phyloP scores from a whole-genome alignment of 2,329 filamentous ascomycete species.

The Hymenoscyphus repandus region DNA sequence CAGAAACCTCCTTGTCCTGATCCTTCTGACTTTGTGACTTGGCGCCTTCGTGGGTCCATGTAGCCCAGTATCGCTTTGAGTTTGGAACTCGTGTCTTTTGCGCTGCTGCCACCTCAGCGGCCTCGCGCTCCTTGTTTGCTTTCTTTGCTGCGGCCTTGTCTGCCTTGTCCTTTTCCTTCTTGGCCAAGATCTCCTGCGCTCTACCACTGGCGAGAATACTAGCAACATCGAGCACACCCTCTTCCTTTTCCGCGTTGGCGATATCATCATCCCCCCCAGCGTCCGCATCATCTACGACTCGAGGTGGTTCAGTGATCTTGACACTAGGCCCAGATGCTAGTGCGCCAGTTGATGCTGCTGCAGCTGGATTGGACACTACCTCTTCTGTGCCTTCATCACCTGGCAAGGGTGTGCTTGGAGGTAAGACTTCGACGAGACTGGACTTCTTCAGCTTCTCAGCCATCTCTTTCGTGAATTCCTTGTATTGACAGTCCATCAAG shows the following conservation, averaged over 20 bases:
- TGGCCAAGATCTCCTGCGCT: constrained; percentile 75
- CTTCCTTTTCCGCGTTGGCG: constrained; percentile 45
- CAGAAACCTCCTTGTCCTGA: constrained; percentile 31
- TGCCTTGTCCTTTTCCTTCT: constrained; percentile 75
- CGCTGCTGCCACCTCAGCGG: constrained; percentile 42
- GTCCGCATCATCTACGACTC: constrained; percentile 17
- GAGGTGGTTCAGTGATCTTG: constrained; percentile 29
- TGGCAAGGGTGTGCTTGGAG: constrained; percentile 44
- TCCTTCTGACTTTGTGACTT: constrained; percentile 35
- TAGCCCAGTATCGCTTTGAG: constrained; percentile 61
- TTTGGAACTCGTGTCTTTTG: constrained; percentile 63
- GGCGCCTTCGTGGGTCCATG: constrained; percentile 64
- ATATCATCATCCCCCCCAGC: constrained; percentile 32
- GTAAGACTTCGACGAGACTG: constrained; percentile 60
- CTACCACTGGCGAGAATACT: constrained; percentile 77
- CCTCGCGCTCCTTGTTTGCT: constrained; percentile 50
- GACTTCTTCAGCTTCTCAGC: constrained; percentile 66
- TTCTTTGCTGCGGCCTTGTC: constrained; percentile 59
- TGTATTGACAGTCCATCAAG: constrained; percentile 51
- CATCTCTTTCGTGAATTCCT: constrained; percentile 58
- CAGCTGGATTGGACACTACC: constrained; percentile 30
- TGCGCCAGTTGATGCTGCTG: constrained; percentile 29
- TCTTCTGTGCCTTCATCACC: constrained; percentile 45
- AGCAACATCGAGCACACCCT: constrained; percentile 79
- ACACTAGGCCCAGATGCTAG: constrained; percentile 30